A percentile compares a stretch with the other conserved stretches of the same genome.
phyloP scores from a whole-genome alignment of 2,329 filamentous ascomycete genomes.

The Aspergillus quadrilineatus region DNA sequence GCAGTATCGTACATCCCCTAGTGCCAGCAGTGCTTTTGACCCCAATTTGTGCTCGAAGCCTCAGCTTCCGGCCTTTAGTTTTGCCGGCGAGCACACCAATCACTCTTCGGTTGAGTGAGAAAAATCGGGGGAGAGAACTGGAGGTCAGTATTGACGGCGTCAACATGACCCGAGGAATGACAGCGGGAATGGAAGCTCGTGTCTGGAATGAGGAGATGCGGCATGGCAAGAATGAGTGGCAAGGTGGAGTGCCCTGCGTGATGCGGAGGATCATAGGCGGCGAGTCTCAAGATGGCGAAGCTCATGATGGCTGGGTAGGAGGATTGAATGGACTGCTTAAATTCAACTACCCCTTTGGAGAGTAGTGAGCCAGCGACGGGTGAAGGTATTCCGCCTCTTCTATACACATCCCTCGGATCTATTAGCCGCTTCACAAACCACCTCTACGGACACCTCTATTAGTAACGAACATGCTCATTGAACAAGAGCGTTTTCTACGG shows the following conservation, averaged over 20 bases:
- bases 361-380: slow-evolving; percentile 39
- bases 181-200: slow-evolving; percentile 77
- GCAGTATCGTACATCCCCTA: slow-evolving; percentile 89
- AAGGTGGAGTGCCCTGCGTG: slow-evolving; percentile 86
- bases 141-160: slow-evolving; percentile 79
- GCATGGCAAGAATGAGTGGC: slow-evolving; percentile 53
- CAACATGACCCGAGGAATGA: slow-evolving; percentile 62
- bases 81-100: slow-evolving; percentile 83
- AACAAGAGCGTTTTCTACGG: background rate
- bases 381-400: background rate
- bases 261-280: slow-evolving; percentile 62
- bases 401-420: background rate
- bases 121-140: slow-evolving; percentile 72
- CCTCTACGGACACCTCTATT: no score
- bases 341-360: slow-evolving; percentile 96
- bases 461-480: no score
- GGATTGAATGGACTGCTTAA: slow-evolving; percentile 90
- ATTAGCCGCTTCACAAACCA: background rate
- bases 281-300: slow-evolving; percentile 64
- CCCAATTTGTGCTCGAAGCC: slow-evolving; percentile 86
- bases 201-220: slow-evolving; percentile 83
- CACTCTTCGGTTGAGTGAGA: slow-evolving; percentile 74
- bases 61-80: slow-evolving; percentile 89
- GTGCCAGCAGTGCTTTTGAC: slow-evolving; percentile 87
- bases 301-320: slow-evolving; percentile 93